These are phyloP conservation scores for Cladophialophora psammophila DNA, from an alignment of 2,329 filamentous ascomycete species.

Conservation along the genomic window DNA sequence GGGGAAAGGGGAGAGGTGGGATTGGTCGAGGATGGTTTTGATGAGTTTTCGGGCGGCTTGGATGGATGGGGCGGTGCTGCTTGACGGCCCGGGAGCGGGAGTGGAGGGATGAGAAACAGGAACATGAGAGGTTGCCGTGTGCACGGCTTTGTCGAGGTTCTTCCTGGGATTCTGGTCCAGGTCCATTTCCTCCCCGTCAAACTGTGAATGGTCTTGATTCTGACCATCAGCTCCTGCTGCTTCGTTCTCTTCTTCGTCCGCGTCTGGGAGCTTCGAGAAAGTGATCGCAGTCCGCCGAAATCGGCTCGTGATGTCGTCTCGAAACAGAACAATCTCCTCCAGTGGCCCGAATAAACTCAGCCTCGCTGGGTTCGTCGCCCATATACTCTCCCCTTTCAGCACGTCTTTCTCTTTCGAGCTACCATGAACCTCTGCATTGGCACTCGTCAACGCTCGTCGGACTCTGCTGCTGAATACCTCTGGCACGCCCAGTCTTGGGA, in stretches of 20 bases:
- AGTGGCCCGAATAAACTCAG: constrained; percentile 84
- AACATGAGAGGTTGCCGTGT: constrained; percentile 40
- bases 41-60: constrained; percentile 76
- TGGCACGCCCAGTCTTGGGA: constrained; percentile 67
- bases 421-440: constrained; percentile 68
- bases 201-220: neutral
- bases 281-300: constrained; percentile 78
- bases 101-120: constrained; percentile 25
- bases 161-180: neutral
- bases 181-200: neutral
- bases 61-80: constrained; percentile 40
- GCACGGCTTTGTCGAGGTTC: constrained; percentile 29
- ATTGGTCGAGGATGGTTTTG: constrained; percentile 91
- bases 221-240: constrained; percentile 42
- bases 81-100: neutral
- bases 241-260: constrained; percentile 50
- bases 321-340: constrained; percentile 84
- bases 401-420: constrained; percentile 59
- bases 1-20: constrained; percentile 85
- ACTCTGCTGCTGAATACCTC: constrained; percentile 90
- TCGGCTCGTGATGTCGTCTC: constrained; percentile 84
- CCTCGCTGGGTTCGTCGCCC: constrained; percentile 86
- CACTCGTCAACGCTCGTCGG: constrained; percentile 77
- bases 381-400: constrained; percentile 75
- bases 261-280: constrained; percentile 60